Percentiles rank a stretch among this genome's conserved stretches.
These are phyloP conservation scores for Dryadomyces quercivorus DNA, from an alignment of 2,329 filamentous ascomycete genomes.

Conservation along the genomic window DNA sequence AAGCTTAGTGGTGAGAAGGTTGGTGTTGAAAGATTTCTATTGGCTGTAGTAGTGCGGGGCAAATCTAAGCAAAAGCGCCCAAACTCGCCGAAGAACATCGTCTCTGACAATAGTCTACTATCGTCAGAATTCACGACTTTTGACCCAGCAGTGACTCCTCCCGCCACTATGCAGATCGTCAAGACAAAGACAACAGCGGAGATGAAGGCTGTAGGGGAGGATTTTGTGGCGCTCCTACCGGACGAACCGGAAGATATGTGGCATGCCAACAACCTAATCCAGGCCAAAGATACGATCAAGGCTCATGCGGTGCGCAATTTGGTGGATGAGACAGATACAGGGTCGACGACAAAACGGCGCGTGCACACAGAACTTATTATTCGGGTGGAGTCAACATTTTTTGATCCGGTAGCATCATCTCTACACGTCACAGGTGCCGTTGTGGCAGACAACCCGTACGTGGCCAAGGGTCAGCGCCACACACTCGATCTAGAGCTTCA, in stretches of 20 bases:
- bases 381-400: constrained; percentile 43
- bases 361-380: constrained; percentile 47
- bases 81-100: background rate
- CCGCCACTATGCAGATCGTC: constrained; percentile 15
- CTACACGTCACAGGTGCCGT: constrained; percentile 46
- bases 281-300: constrained; percentile 37
- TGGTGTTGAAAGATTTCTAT: background rate
- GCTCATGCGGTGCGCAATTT: constrained; percentile 46
- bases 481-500: constrained; percentile 74
- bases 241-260: constrained; percentile 36
- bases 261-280: constrained; percentile 51
- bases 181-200: constrained; percentile 23
- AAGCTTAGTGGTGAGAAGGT: no score
- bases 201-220: constrained; percentile 25
- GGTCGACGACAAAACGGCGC: constrained; percentile 34
- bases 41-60: background rate
- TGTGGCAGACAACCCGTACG: constrained; percentile 37
- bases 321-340: constrained; percentile 30
- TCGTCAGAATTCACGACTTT: background rate
- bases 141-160: background rate
- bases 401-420: constrained; percentile 41
- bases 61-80: background rate
- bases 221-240: constrained; percentile 26
- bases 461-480: constrained; percentile 43
- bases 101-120: background rate